phyloP scores from a whole-genome alignment of 306 rosid genomes.

The Crotalaria pallida region DNA sequence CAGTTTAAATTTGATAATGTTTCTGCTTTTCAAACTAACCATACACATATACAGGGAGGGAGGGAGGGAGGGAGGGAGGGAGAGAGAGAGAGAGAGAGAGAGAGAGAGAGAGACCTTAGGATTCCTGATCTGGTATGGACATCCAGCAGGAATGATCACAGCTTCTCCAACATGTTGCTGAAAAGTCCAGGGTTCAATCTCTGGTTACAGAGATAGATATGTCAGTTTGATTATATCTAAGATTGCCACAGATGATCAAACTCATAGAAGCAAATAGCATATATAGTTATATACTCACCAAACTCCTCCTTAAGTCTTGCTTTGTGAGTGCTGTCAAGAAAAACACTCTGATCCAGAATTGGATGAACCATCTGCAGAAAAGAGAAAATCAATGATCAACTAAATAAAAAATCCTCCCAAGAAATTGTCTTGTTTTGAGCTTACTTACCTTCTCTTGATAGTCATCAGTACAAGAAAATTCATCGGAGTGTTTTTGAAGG shows the following conservation, averaged over 20 bases:
- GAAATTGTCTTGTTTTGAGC: background rate
- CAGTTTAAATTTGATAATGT: background rate
- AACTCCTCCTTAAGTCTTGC: constrained; percentile 82
- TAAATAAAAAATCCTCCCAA: constrained; percentile 17
- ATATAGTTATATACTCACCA: constrained; percentile 57
- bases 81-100: background rate
- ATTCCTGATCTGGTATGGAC: constrained; percentile 91
- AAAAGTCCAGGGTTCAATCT: constrained; percentile 95
- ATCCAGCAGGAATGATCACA: constrained; percentile 96
- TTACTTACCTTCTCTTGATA: constrained; percentile 44
- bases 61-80: background rate
- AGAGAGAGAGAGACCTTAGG: constrained; percentile 54
- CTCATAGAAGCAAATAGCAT: background rate
- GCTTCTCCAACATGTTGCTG: constrained; percentile 93
- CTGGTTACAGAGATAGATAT: constrained; percentile 35
- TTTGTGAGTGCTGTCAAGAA: constrained; percentile 75
- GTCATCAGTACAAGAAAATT: constrained; percentile 36
- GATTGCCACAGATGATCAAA: constrained; percentile 16
- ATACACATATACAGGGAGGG: background rate
- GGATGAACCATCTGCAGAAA: constrained; percentile 82
- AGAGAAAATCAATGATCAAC: constrained; percentile 24
- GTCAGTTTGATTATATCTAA: constrained; percentile 19
- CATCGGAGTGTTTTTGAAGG: constrained; percentile 59
- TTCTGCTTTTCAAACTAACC: background rate
- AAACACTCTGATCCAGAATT: constrained; percentile 77